These are phyloP conservation scores for Ophiocytium majus DNA, from an alignment of 352 stramenopile species.

Conservation along the genomic window DNA sequence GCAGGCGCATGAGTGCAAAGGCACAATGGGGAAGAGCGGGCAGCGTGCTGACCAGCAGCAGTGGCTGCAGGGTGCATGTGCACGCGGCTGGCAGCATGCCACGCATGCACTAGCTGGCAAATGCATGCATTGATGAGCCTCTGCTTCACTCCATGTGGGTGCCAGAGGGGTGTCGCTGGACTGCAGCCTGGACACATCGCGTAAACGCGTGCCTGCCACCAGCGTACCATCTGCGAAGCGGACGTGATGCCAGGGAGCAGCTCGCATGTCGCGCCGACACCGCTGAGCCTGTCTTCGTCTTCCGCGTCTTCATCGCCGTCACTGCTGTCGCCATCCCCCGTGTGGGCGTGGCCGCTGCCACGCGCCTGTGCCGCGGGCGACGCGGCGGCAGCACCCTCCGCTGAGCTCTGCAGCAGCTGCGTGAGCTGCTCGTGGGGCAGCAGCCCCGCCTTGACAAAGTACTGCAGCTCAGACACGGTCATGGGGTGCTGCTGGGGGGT, in stretches of 20 bases:
- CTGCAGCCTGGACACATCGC: too few species aligned
- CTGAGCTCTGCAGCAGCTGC: background rate
- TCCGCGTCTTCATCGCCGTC: background rate
- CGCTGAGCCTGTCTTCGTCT: background rate
- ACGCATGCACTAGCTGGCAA: too few species aligned
- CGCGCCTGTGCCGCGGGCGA: background rate
- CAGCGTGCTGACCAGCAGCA: too few species aligned
- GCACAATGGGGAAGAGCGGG: too few species aligned
- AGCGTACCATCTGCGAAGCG: conserved; percentile 10
- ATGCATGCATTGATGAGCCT: too few species aligned
- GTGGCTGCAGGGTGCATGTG: too few species aligned
- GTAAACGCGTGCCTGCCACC: too few species aligned
- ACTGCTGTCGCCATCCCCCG: background rate
- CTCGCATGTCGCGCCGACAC: background rate
- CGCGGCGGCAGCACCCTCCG: too few species aligned
- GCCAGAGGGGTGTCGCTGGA: too few species aligned
- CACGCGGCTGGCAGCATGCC: too few species aligned
- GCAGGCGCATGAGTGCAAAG: too few species aligned
- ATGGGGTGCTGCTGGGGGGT: background rate
- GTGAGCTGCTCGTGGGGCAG: background rate
- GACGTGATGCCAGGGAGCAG: conserved; percentile 1
- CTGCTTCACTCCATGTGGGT: too few species aligned
- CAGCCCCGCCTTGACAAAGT: background rate
- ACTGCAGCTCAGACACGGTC: background rate
- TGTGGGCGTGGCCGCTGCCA: background rate